Base-by-base conservation (phyloP, 148 eudicot genomes). In the Arbutus unedo region DNA sequence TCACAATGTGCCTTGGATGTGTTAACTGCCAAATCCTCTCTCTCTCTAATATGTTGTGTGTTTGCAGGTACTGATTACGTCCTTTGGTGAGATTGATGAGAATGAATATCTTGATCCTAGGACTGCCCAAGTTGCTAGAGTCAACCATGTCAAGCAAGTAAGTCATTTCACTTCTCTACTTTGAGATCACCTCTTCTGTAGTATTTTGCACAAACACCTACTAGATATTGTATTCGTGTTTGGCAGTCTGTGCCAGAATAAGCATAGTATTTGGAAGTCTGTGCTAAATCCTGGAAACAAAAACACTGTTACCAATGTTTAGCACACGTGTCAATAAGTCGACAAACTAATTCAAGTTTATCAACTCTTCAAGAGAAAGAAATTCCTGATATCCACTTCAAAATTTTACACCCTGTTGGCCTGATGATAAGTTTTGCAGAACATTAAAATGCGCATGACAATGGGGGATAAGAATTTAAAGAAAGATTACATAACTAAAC, bases 121-220 rank as follows among this genome's bases (percentile, higher is more conserved):
- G 84, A 94, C 98, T 82, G 95, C 97, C 73, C 96, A 96, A 85
- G 95, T 96, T 81, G 99, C 94, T 59, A 84, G 86, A 55, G 91
- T 96, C 50, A 98, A 94, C 82, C 99, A 96, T 90, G 90, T 93
- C 80, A 91, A 93, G 85, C 98, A 94, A 90, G 98, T 94, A 84
- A 84, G 90, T 78, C 81, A 48, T 76, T 78, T 48, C 14, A 9
- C 68, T 53, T 2, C 9, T 77, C 48, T 6, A 76, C 47, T 49
- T 44, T 68, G 14, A 7, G 19, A 49, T 13, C n/a, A 64, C 16
- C n/a, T 53, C 23, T 50, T 67, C 14, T 1, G 6, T 11, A 23
- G 38, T 48, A 50, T 48, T 9, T 49, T 8, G 48, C 43, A 43
- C 76, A 72, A 43, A 6, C 50, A 18, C 51, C 18, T 71, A 7